phyloP scores from a whole-genome alignment of 805 yeast species.

The Myxozyma udenii region DNA sequence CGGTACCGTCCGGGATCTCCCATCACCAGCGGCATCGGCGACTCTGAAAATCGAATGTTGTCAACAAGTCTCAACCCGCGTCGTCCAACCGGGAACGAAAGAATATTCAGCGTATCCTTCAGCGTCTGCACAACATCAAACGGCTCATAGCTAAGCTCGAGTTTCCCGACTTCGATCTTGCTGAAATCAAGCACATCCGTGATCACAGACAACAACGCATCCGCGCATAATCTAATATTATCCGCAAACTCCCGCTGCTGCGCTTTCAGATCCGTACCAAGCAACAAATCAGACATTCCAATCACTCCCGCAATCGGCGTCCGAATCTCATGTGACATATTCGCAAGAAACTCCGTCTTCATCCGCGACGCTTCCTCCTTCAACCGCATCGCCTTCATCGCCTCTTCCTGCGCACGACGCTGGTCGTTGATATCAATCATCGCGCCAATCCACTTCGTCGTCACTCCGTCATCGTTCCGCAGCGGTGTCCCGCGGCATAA shows the following conservation, averaged over 20 bases:
- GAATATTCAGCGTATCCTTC: constrained; percentile 48
- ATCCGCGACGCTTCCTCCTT: constrained; percentile 29
- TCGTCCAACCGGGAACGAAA: constrained; percentile 47
- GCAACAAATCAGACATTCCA: constrained; percentile 49
- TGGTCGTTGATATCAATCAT: constrained; percentile 30
- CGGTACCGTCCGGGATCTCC: constrained; percentile 53
- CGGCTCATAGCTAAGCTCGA: constrained; percentile 45
- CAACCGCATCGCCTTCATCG: constrained; percentile 25
- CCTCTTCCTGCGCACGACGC: constrained; percentile 30
- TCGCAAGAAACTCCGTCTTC: constrained; percentile 52
- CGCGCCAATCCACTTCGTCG: constrained; percentile 30
- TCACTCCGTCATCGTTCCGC: constrained; percentile 20
- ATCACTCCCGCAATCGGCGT: constrained; percentile 55
- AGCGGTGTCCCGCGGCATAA: constrained; percentile 27
- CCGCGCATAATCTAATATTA: constrained; percentile 50
- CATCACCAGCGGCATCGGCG: constrained; percentile 36
- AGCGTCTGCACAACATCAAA: constrained; percentile 47
- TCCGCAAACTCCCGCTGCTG: constrained; percentile 52
- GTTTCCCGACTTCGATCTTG: constrained; percentile 55
- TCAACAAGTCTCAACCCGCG: constrained; percentile 48
- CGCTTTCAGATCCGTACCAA: constrained; percentile 47
- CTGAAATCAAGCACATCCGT: constrained; percentile 56
- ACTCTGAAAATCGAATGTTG: constrained; percentile 43
- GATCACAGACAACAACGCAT: constrained; percentile 51
- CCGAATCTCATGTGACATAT: constrained; percentile 58